phyloP scores from a whole-genome alignment of 2,329 filamentous ascomycete species.

The Huntiella bhutanensis region DNA sequence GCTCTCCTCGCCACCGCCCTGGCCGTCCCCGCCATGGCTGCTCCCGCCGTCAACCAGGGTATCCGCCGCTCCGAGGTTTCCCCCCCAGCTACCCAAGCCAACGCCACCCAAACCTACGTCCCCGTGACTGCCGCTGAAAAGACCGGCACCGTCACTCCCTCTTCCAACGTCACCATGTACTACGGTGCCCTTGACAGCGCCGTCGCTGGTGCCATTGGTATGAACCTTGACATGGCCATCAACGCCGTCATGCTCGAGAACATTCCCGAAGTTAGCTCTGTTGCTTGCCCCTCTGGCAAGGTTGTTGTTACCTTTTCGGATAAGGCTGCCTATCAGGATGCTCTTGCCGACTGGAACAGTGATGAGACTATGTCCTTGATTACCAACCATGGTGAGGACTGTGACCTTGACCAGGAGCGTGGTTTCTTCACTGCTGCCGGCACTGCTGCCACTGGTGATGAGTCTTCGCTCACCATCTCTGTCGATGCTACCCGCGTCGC shows the following conservation, averaged over 20 bases:
- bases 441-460: conserved; percentile 12
- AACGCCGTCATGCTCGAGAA: conserved; percentile 14
- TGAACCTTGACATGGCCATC: conserved; percentile 13
- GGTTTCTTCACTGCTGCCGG: conserved; percentile 20
- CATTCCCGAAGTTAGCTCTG: conserved; percentile 11
- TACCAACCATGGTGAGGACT: conserved; percentile 24
- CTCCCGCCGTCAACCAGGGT: neutral
- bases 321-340: conserved; percentile 10
- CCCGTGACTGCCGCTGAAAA: conserved; percentile 12
- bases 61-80: neutral
- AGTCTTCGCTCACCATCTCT: conserved; percentile 13
- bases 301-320: conserved; percentile 13
- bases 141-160: conserved; percentile 3
- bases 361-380: conserved; percentile 19
- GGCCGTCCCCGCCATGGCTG: neutral
- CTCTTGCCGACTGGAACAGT: conserved; percentile 12
- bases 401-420: conserved; percentile 21
- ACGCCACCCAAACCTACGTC: conserved; percentile 5
- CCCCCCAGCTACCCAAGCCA: neutral
- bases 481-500: conserved; percentile 18
- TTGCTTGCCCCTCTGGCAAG: conserved; percentile 11
- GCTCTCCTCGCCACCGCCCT: neutral
- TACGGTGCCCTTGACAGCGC: conserved; percentile 13
- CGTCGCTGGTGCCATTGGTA: conserved; percentile 13
- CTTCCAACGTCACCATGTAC: conserved; percentile 6